phyloP scores from a whole-genome alignment of 2,329 filamentous ascomycete genomes.

The Harringtonia lauricola region DNA sequence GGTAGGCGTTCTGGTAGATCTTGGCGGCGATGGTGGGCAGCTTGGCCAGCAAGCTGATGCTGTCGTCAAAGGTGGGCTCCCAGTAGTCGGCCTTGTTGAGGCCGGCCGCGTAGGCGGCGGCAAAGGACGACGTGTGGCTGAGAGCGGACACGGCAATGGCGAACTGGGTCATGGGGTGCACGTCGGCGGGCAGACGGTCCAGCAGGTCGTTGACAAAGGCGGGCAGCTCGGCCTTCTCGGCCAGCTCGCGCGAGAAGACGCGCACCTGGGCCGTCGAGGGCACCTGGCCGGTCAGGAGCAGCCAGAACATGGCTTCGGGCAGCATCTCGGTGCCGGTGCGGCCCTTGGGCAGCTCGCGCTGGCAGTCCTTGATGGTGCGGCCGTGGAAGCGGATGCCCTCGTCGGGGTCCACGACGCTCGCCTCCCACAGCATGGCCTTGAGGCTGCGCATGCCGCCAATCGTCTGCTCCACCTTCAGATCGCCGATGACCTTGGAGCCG shows the following conservation, averaged over 20 bases:
- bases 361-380: slow-evolving; percentile 96
- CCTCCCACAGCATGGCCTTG: slow-evolving; percentile 98
- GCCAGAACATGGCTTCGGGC: slow-evolving; percentile 99
- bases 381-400: slow-evolving; percentile 98
- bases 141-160: slow-evolving; percentile 91
- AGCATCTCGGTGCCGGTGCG: slow-evolving; percentile 91
- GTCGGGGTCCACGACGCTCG: slow-evolving; percentile 89
- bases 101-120: slow-evolving; percentile 82
- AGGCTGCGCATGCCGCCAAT: slow-evolving; percentile 95
- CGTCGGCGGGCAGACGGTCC: slow-evolving; percentile 75
- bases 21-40: slow-evolving; percentile 93
- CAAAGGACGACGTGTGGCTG: slow-evolving; percentile 89
- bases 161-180: slow-evolving; percentile 98
- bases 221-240: slow-evolving; percentile 75
- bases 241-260: slow-evolving; percentile 72
- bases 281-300: slow-evolving; percentile 85
- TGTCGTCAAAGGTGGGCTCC: slow-evolving; percentile 96
- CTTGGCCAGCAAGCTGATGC: slow-evolving; percentile 87
- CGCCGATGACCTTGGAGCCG: slow-evolving; percentile 71
- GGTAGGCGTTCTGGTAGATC: slow-evolving; percentile 90
- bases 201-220: slow-evolving; percentile 79
- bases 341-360: slow-evolving; percentile 85
- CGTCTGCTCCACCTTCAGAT: slow-evolving; percentile 88
- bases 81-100: slow-evolving; percentile 96
- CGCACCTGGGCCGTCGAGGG: slow-evolving; percentile 76